A percentile compares a stretch with the other conserved stretches of the same genome.
phyloP scores from a whole-genome alignment of 768 basidiomycete species.

The Artomyces pyxidatus region DNA sequence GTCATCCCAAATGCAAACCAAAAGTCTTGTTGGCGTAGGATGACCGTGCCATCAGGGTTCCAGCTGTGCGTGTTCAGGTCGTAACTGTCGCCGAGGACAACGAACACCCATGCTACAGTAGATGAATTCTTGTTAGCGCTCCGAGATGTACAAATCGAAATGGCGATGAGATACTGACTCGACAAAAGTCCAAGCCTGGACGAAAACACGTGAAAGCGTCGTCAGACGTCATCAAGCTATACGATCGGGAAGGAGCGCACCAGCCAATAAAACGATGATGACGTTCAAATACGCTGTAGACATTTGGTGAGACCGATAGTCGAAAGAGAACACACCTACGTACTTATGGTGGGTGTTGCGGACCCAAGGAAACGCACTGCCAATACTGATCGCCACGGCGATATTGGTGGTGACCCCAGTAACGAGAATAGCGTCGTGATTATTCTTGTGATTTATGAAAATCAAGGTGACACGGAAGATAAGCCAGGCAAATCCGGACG shows the following conservation, averaged over 20 bases:
- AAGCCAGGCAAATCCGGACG: slow-evolving; percentile 65
- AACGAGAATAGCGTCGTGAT: slow-evolving; percentile 48
- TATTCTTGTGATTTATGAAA: slow-evolving; percentile 39
- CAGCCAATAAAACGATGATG: slow-evolving; percentile 78
- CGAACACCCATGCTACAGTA: slow-evolving; percentile 48
- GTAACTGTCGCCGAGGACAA: slow-evolving; percentile 59
- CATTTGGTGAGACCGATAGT: slow-evolving; percentile 2
- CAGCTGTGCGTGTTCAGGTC: slow-evolving; percentile 46
- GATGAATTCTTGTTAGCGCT: not conserved
- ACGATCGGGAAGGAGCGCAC: slow-evolving; percentile 35
- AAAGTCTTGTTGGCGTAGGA: slow-evolving; percentile 66
- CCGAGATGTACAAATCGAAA: not conserved
- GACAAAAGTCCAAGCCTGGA: slow-evolving; percentile 37
- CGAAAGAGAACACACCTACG: slow-evolving; percentile 16
- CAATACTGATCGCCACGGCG: slow-evolving; percentile 47
- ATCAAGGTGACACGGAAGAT: slow-evolving; percentile 53
- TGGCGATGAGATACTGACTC: slow-evolving; percentile 30
- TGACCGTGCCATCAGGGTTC: slow-evolving; percentile 43
- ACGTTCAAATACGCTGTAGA: slow-evolving; percentile 62
- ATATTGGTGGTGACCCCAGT: slow-evolving; percentile 55
- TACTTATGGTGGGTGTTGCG: slow-evolving; percentile 78
- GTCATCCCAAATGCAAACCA: slow-evolving; percentile 75
- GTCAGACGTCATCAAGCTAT: slow-evolving; percentile 22
- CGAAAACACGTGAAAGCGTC: slow-evolving; percentile 26
- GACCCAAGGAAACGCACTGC: slow-evolving; percentile 72